These are phyloP conservation scores for Phaseolus coccineus DNA, from an alignment of 331 rosid genomes.

Conservation along the genomic window DNA sequence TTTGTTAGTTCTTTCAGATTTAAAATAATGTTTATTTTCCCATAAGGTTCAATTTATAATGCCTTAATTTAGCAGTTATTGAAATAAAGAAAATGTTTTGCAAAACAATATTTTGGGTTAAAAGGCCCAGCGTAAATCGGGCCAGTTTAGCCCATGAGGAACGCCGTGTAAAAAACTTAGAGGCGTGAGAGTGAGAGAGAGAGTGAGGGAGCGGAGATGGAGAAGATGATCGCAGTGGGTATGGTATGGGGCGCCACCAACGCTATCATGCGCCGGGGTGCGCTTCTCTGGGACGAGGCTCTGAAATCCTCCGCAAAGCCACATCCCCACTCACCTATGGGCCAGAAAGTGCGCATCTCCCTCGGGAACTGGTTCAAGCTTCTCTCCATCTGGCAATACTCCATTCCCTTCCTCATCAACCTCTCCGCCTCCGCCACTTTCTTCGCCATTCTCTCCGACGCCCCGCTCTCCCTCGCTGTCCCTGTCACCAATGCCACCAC, in stretches of 20 bases:
- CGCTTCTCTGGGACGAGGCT: conserved; percentile 81
- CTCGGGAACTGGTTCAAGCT: conserved; percentile 78
- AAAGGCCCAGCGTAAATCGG: background rate
- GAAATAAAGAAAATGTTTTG: too few species aligned
- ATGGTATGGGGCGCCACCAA: conserved; percentile 93
- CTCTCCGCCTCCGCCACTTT: conserved; percentile 91
- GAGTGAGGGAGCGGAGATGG: conserved; percentile 41
- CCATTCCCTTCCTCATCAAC: conserved; percentile 73
- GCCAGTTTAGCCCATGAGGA: background rate
- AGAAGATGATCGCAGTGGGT: conserved; percentile 93
- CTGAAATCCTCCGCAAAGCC: conserved; percentile 57
- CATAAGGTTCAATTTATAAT: too few species aligned
- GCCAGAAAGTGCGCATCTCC: conserved; percentile 46
- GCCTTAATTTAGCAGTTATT: too few species aligned
- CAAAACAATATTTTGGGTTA: background rate
- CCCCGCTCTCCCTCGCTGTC: conserved; percentile 86
- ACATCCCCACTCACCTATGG: conserved; percentile 14
- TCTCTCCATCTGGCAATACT: conserved; percentile 84
- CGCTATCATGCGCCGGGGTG: conserved; percentile 92
- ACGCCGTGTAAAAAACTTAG: background rate
- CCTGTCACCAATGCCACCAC: conserved; percentile 98
- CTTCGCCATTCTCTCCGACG: conserved; percentile 76
- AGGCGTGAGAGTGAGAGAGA: background rate
- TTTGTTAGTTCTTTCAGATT: too few species aligned
- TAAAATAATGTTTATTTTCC: too few species aligned